phyloP scores from a whole-genome alignment of 2,329 filamentous ascomycete species.

The Exophiala alcalophila region DNA sequence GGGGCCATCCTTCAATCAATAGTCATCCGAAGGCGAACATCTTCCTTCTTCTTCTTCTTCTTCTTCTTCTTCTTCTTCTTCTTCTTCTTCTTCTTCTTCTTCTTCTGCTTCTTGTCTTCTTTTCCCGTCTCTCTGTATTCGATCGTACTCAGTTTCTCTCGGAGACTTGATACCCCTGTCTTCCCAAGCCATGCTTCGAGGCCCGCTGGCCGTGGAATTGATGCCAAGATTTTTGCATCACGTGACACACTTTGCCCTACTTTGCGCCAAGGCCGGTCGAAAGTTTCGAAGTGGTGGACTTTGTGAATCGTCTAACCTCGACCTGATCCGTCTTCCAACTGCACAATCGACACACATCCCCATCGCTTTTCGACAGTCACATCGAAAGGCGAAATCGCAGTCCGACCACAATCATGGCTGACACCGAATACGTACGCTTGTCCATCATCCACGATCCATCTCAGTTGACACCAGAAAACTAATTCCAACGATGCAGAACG shows the following conservation, averaged over 20 bases:
- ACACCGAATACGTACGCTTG: constrained; percentile 79
- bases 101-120: no score
- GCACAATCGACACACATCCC: constrained; percentile 36
- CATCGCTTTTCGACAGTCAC: constrained; percentile 46
- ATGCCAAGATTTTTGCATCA: constrained; percentile 24
- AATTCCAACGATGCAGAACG: constrained; percentile 62
- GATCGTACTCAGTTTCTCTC: not conserved
- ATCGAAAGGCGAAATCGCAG: constrained; percentile 46
- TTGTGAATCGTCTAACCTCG: no score
- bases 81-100: no score
- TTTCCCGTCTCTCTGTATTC: no score
- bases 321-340: constrained; percentile 18
- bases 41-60: no score
- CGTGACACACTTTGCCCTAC: constrained; percentile 16
- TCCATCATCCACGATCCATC: no score
- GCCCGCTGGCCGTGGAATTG: not conserved
- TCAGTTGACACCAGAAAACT: no score
- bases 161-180: not conserved
- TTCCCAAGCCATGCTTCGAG: not conserved
- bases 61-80: no score
- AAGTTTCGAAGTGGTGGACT: constrained; percentile 35
- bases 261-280: constrained; percentile 4
- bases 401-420: constrained; percentile 72
- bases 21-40: no score
- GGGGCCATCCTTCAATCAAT: no score